Evolutionary conservation across 768 basidiomycete species (phyloP).

Genomic region (Amanita phalloides): DNA sequence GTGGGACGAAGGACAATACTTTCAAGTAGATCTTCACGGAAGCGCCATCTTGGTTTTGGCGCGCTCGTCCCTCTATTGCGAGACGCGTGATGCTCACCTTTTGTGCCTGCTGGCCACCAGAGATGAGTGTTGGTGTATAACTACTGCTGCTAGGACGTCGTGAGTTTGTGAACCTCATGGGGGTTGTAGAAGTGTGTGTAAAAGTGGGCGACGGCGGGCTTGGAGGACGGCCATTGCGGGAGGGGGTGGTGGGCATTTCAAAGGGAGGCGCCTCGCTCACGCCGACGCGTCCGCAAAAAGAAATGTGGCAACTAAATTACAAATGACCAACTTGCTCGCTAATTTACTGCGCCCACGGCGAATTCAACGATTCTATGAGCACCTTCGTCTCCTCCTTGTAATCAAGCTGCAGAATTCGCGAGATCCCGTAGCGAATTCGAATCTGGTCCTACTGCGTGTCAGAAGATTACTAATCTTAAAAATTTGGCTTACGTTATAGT

Average conservation of each 20-base stretch:
- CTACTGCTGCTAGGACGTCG: constrained; percentile 19
- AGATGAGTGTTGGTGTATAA: constrained; percentile 37
- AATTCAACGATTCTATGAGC: constrained; percentile 49
- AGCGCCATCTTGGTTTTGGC: constrained; percentile 53
- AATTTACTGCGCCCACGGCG: constrained; percentile 42
- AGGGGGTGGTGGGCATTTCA: neutral
- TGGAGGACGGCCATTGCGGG: constrained; percentile 1
- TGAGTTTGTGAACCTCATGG: constrained; percentile 12
- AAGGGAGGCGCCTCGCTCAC: neutral
- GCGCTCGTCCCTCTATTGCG: constrained; percentile 65
- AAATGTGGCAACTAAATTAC: constrained; percentile 9
- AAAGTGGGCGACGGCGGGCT: constrained; percentile 1
- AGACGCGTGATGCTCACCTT: constrained; percentile 63
- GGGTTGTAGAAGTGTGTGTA: constrained; percentile 2
- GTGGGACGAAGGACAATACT: constrained; percentile 24
- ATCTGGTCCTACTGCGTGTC: constrained; percentile 49
- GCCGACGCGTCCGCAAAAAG: constrained; percentile 8
- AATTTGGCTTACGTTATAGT: constrained; percentile 55
- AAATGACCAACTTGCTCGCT: constrained; percentile 1
- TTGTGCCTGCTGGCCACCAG: constrained; percentile 25
- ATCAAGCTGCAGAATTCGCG: constrained; percentile 52
- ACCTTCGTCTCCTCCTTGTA: constrained; percentile 56
- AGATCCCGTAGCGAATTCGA: constrained; percentile 77
- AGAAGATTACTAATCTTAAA: neutral
- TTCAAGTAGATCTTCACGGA: constrained; percentile 70